Base-by-base conservation (phyloP, 2,329 filamentous ascomycete genomes). In the Xylariaceae sp. region DNA sequence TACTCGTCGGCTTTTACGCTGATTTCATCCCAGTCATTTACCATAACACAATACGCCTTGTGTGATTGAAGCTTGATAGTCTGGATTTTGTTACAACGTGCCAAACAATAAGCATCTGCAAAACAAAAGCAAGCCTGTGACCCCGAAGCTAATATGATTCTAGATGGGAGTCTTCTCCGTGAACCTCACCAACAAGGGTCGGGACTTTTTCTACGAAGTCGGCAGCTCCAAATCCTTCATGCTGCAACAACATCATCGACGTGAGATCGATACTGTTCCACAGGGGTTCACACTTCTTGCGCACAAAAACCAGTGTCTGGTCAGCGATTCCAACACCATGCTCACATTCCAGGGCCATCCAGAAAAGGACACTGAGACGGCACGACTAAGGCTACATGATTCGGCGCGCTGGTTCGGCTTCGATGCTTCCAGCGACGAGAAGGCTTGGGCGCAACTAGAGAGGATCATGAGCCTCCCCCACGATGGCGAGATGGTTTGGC, bases 301-400 rank as follows among this genome's bases (percentile, higher is more conserved):
- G 5, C 50, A 69, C 30, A 70, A 69, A 4, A 73, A 75, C 62
- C 74, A 79, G 62, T 69, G 69, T 13, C 74, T 78, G 49, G 55
- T 77, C 6, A 75, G 72, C 53, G 67, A 73, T 55, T 68, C 66
- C 56, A 74, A 75, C 56, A 73, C 70, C 3, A 72, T 78, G 51
- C 65, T 78, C 45, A 76, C 76, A 0, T 76, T 79, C 49, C 77
- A 80, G 61, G 76, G 75, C 0, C 77, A 79, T 58, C 77, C 76
- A 0, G 76, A 78, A 64, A 74, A 79, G 65, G 73, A 76, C 56
- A 69, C 68, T 5, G 68, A 68, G 42, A 72, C 76, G 15, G 76
- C 76, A 3, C 74, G 71, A 57, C 67, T 73, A 52, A 64, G 76
- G 60, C 64, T 78, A 51, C 62, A 72, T 58, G 72, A 76, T 56